A percentile compares a stretch with the other conserved stretches of the same genome.
Evolutionary conservation across 441 rosid genomes (phyloP).

Genomic region (Erysimum cheiri): DNA sequence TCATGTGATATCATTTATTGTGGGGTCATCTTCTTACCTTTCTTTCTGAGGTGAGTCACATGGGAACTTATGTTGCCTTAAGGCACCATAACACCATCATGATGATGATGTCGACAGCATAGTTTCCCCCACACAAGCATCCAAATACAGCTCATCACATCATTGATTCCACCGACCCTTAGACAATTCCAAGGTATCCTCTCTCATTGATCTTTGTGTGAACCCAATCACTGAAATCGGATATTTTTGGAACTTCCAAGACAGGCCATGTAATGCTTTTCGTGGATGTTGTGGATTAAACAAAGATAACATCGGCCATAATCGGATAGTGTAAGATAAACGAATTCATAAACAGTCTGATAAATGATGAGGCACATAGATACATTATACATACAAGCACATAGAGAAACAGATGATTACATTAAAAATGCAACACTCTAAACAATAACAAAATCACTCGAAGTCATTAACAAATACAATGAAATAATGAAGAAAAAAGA

Average conservation of each 20-base stretch:
- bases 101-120: conserved; percentile 31
- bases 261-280: conserved; percentile 4
- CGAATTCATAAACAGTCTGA: conserved; percentile 27
- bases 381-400: conserved; percentile 28
- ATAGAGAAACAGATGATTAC: conserved; percentile 25
- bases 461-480: conserved; percentile 37
- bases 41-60: conserved; percentile 36
- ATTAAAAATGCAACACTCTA: conserved; percentile 35
- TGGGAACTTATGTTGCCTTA: conserved; percentile 40
- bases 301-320: neutral
- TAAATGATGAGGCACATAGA: conserved; percentile 25
- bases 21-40: conserved; percentile 27
- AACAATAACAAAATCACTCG: conserved; percentile 26
- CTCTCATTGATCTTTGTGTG: conserved; percentile 38
- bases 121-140: conserved; percentile 33
- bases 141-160: conserved; percentile 43
- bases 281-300: conserved; percentile 7
- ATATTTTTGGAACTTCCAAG: conserved; percentile 7
- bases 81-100: conserved; percentile 35
- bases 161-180: conserved; percentile 26
- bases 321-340: neutral
- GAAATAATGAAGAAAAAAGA: conserved; percentile 33
- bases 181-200: conserved; percentile 29
- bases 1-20: conserved; percentile 34
- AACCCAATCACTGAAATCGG: conserved; percentile 26